phyloP scores from a whole-genome alignment of 1,284 basidiomycete genomes.

The Chalciporus sp. region DNA sequence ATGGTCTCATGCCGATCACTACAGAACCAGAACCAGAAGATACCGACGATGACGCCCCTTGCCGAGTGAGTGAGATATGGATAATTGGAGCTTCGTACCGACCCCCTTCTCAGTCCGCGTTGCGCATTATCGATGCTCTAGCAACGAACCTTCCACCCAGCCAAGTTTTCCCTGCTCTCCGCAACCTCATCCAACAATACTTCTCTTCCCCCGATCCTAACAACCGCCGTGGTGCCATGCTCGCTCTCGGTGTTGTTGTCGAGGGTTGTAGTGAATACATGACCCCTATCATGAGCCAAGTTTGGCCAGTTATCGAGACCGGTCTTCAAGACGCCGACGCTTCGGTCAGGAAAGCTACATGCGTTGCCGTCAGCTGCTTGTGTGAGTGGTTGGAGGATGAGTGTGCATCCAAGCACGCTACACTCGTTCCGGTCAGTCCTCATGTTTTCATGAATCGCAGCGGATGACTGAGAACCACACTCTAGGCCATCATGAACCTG shows the following conservation, averaged over 20 bases:
- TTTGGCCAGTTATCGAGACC: conserved; percentile 95
- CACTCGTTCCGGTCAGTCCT: conserved; percentile 80
- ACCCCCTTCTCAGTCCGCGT: conserved; percentile 65
- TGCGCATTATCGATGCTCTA: conserved; percentile 94
- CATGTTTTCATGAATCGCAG: neutral
- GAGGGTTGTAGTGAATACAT: conserved; percentile 99
- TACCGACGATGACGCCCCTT: conserved; percentile 88
- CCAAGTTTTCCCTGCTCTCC: conserved; percentile 96
- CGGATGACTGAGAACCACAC: neutral
- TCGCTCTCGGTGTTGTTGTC: conserved; percentile 94
- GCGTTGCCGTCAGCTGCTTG: conserved; percentile 93
- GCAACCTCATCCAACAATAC: conserved; percentile 80
- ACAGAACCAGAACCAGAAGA: conserved; percentile 90
- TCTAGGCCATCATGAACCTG: conserved; percentile 83
- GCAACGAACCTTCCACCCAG: conserved; percentile 92
- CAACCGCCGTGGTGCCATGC: conserved; percentile 90
- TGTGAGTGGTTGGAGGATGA: conserved; percentile 99
- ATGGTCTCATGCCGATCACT: conserved; percentile 92
- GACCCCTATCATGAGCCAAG: conserved; percentile 87
- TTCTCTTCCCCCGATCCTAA: conserved; percentile 80
- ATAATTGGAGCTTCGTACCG: conserved; percentile 8
- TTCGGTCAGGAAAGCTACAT: conserved; percentile 91
- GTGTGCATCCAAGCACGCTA: conserved; percentile 81
- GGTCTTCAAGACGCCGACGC: conserved; percentile 87
- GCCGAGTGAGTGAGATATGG: conserved; percentile 61